Percentiles rank a stretch among this genome's conserved stretches.
phyloP scores from a whole-genome alignment of 306 rosid genomes.

The Mucuna pruriens region DNA sequence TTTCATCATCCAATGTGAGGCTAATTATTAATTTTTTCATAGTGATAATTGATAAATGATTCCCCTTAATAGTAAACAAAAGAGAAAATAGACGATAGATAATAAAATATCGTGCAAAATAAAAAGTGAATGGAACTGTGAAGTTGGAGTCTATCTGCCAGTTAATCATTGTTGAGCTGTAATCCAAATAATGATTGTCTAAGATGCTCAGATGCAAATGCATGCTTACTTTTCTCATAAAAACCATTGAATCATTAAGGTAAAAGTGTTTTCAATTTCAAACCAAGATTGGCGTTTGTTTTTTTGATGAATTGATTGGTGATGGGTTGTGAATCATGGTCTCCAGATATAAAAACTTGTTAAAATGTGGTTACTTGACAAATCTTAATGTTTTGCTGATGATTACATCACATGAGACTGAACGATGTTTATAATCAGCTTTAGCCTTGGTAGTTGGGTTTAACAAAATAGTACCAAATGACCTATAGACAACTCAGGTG shows the following conservation, averaged over 20 bases:
- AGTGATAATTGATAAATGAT: constrained; percentile 2
- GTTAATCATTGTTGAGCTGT: constrained; percentile 14
- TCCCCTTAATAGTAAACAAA: not conserved
- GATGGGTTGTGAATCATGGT: constrained; percentile 20
- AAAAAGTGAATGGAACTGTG: not conserved
- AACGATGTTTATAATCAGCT: not conserved
- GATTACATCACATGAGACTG: not conserved
- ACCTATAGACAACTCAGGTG: constrained; percentile 15
- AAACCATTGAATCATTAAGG: not conserved
- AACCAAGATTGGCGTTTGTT: constrained; percentile 32
- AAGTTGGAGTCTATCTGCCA: not conserved
- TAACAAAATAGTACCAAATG: not conserved
- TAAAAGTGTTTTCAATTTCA: constrained; percentile 13
- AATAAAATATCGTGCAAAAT: constrained; percentile 6
- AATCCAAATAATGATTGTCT: constrained; percentile 27
- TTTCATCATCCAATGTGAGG: constrained; percentile 63
- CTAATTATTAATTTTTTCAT: not conserved
- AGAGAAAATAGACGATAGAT: constrained; percentile 14
- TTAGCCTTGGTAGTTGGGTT: not conserved
- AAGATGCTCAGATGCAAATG: constrained; percentile 21
- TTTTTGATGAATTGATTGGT: constrained; percentile 12
- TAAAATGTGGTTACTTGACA: constrained; percentile 7
- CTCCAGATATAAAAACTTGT: not conserved
- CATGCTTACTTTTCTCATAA: not conserved
- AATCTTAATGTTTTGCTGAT: constrained; percentile 7